A percentile compares a stretch with the other conserved stretches of the same genome.
Evolutionary conservation across 1,139 yeast species (phyloP).

Genomic region (Kodamaea sp.): DNA sequence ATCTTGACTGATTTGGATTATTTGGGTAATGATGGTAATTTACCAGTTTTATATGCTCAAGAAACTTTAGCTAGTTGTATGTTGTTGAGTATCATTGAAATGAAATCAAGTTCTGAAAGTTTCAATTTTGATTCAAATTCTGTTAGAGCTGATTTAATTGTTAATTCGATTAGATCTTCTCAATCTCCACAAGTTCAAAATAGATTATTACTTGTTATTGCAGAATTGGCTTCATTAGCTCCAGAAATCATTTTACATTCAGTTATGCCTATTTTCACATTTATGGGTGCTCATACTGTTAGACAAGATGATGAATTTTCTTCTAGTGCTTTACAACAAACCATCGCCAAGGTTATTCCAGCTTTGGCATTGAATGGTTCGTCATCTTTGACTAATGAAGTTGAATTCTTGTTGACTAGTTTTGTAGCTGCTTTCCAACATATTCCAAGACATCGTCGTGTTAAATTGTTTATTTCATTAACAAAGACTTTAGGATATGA

Average conservation of each 20-base stretch:
- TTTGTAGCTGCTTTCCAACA: constrained; percentile 93
- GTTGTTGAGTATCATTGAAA: constrained; percentile 60
- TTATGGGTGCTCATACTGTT: constrained; percentile 97
- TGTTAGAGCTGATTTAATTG: constrained; percentile 84
- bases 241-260: constrained; percentile 93
- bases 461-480: constrained; percentile 73
- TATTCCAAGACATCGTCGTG: constrained; percentile 95
- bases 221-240: constrained; percentile 81
- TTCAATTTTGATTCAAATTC: constrained; percentile 56
- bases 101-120: constrained; percentile 27
- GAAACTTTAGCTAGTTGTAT: constrained; percentile 87
- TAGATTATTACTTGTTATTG: constrained; percentile 74
- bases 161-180: constrained; percentile 84
- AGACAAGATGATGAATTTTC: constrained; percentile 97
- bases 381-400: constrained; percentile 53
- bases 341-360: constrained; percentile 86
- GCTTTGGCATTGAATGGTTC: constrained; percentile 70
- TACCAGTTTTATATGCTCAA: constrained; percentile 88
- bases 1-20: constrained; percentile 83
- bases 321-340: constrained; percentile 86
- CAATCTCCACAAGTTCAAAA: constrained; percentile 94
- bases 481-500: constrained; percentile 72
- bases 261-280: constrained; percentile 97
- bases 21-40: constrained; percentile 83
- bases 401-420: constrained; percentile 80